phyloP scores from a whole-genome alignment of 306 rosid genomes.

The Vachellia pachyceras region DNA sequence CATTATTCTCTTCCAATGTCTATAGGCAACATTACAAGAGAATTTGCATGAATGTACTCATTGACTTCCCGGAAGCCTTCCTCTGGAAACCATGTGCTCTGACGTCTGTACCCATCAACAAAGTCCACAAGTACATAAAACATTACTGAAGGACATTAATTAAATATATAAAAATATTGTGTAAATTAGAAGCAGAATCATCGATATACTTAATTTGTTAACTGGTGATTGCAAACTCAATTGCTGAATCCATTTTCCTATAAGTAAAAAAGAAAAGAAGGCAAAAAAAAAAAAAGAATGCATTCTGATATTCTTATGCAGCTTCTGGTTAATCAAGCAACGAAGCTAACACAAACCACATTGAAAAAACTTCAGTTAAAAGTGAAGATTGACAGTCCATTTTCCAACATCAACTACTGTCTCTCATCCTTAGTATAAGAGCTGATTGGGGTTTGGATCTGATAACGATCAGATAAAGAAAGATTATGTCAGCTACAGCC shows the following conservation, averaged over 20 bases:
- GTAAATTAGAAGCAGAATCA: not conserved
- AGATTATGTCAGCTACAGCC: too few relatives aligned
- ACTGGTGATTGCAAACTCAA: not conserved
- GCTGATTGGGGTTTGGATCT: too few relatives aligned
- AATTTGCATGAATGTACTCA: constrained; percentile 36
- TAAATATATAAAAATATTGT: not conserved
- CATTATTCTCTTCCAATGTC: not conserved
- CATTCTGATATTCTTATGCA: not conserved
- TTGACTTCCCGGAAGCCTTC: constrained; percentile 43
- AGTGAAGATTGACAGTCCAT: not conserved
- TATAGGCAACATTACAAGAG: not conserved
- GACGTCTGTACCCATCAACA: constrained; percentile 56
- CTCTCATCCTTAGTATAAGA: too few relatives aligned
- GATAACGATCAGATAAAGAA: too few relatives aligned
- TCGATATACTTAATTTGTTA: not conserved
- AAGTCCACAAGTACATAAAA: constrained; percentile 5
- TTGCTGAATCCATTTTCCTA: not conserved
- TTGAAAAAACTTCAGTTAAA: not conserved
- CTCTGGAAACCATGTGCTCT: constrained; percentile 79
- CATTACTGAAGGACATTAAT: not conserved
- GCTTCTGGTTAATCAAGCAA: not conserved
- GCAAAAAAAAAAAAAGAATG: not conserved
- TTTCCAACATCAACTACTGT: not conserved
- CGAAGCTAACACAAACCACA: not conserved
- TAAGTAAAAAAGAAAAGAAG: not conserved